Percentiles rank a stretch among this genome's conserved stretches.
phyloP scores from a whole-genome alignment of 2,329 filamentous ascomycete species.

The Nemania serpens region DNA sequence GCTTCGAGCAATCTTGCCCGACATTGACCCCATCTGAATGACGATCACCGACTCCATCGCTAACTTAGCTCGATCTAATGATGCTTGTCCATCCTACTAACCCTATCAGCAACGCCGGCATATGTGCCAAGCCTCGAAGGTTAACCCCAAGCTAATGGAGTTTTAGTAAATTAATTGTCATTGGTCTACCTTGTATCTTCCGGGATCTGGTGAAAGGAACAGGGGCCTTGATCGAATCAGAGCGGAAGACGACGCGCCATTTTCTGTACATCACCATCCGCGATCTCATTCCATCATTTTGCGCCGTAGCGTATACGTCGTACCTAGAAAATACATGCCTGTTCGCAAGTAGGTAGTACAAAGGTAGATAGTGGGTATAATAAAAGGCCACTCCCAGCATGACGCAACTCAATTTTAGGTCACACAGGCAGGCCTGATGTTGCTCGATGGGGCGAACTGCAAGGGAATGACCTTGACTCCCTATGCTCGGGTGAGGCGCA shows the following conservation, averaged over 20 bases:
- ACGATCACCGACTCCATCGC: constrained; percentile 44
- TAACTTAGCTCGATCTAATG: constrained; percentile 45
- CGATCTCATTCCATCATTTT: constrained; percentile 29
- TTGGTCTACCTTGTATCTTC: constrained; percentile 23
- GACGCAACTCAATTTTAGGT: constrained; percentile 15
- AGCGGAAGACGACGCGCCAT: constrained; percentile 38
- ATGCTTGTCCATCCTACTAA: constrained; percentile 32
- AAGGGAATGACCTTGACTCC: constrained; percentile 22
- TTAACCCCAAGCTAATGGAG: constrained; percentile 25
- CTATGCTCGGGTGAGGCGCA: constrained; percentile 4
- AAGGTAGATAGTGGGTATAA: constrained; percentile 1
- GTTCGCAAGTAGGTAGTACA: constrained; percentile 4
- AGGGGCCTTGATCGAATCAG: constrained; percentile 35
- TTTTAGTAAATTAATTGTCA: constrained; percentile 29
- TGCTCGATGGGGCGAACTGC: constrained; percentile 15
- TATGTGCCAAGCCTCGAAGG: constrained; percentile 28
- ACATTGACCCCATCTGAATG: constrained; percentile 44
- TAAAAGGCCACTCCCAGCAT: constrained; percentile 15
- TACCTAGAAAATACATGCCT: constrained; percentile 1
- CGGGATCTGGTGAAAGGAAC: constrained; percentile 16
- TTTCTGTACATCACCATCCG: constrained; percentile 41
- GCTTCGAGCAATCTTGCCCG: constrained; percentile 45
- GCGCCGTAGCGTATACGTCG: constrained; percentile 12
- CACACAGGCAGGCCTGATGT: constrained; percentile 11
- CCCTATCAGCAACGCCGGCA: constrained; percentile 24